Evolutionary conservation across 345 rosid genomes (phyloP).

Genomic region (Citrus sinensis): DVS_A1.0 CM039161.1:14433501-14434000

Average conservation of each 20-base stretch:
- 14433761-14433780: neutral
- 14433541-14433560: too few species aligned
- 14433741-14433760: neutral
- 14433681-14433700: neutral
- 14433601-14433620: too few species aligned
- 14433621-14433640: too few species aligned
- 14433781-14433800: neutral
- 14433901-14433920: neutral
- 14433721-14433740: neutral
- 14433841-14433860: neutral
- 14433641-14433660: too few species aligned
- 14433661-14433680: too few species aligned
- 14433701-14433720: neutral
- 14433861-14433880: neutral
- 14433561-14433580: too few species aligned
- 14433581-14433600: too few species aligned
- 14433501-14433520: too few species aligned
- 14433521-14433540: too few species aligned
- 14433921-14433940: neutral
- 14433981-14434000: slow-evolving; percentile 19
- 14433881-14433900: neutral
- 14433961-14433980: slow-evolving; percentile 1
- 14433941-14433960: neutral
- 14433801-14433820: neutral
- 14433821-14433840: too few species aligned